Base-by-base conservation (phyloP, 78 protist species). In the Tieghemostelium lacteum region DNA sequence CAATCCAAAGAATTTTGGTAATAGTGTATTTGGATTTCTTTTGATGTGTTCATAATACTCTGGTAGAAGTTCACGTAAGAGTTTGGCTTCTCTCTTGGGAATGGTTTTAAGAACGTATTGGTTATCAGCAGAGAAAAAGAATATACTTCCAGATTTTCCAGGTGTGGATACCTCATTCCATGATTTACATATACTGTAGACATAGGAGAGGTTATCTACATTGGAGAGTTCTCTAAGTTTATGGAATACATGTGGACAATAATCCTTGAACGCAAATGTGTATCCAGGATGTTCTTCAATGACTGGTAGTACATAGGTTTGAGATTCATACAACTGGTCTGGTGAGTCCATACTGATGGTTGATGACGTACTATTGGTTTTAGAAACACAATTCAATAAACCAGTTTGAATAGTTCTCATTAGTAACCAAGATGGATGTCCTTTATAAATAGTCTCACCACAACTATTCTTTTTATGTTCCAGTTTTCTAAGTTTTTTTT, bases 61-160 rank as follows among this genome's bases (percentile, higher is more conserved):
- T 5, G 97, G 98, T 6, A 97, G 42, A 4, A 98, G 52, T 1
- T 80, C 19, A 20, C 96, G 70, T 16, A 98, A 52, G 57, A 96
- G 73, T 26, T 89, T 62, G 4, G 96, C 72, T 64, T 98, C 99
- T 26, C 91, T 31, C 66, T 85, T 86, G 36, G 97, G 97, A 54
- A 97, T 93, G 1, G 98, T 98, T 73, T 98, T 98, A 34, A 98
- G 24, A 4, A 98, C 95, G 75, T 87, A 98, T 55, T 39, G 62
- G 31, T 71, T 92, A 83, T 96, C 96, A 33, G 64, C 69, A 0
- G 96, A 67, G 37, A 95, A 88, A 93, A 73, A 98, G 75, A 98
- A 96, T 24, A 92, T 87, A 29, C 96, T 57, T 10, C 97, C 95
- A 28, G 95, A 83, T 39, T 97, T 97, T 1, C 98, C 99, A 0